A percentile compares a stretch with the other conserved stretches of the same genome.
Conservation (phyloP, 352 stramenopile genomes). For the Pilasporangium apinafurcum region DNA sequence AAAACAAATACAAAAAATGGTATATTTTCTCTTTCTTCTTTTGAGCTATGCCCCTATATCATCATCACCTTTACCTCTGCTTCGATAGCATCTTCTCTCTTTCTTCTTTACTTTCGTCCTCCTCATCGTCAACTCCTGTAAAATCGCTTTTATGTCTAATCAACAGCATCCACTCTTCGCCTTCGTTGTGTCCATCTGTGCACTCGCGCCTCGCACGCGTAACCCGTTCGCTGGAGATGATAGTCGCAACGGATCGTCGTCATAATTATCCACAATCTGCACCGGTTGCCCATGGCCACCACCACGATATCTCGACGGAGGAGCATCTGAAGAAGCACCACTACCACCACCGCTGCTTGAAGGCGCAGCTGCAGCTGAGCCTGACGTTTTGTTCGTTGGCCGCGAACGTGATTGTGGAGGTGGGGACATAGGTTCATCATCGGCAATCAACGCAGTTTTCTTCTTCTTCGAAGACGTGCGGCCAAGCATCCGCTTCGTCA, state of each 20-base stretch:
- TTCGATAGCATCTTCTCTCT: not conserved
- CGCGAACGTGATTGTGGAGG: slow-evolving; percentile 9
- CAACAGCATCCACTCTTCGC: slow-evolving; percentile 55
- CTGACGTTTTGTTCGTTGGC: slow-evolving; percentile 5
- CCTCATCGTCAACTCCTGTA: too few relatives aligned
- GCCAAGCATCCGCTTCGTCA: slow-evolving; percentile 80
- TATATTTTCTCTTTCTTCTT: not conserved
- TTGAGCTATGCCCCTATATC: not conserved
- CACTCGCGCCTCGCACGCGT: slow-evolving; percentile 36
- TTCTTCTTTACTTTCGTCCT: not conserved
- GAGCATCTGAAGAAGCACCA: not conserved
- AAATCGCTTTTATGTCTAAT: too few relatives aligned
- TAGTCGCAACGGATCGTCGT: slow-evolving; percentile 11
- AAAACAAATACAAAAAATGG: not conserved
- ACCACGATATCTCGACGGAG: slow-evolving; percentile 24
- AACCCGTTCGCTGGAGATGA: slow-evolving; percentile 32
- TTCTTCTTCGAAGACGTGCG: slow-evolving; percentile 69
- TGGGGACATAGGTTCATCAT: slow-evolving; percentile 46
- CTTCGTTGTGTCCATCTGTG: slow-evolving; percentile 39
- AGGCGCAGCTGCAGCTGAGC: slow-evolving; percentile 8
- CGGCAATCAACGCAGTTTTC: slow-evolving; percentile 70
- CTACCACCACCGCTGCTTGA: not conserved
- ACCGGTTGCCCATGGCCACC: slow-evolving; percentile 46
- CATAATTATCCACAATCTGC: slow-evolving; percentile 60
- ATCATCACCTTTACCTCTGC: not conserved